Conservation (phyloP, 2,329 filamentous ascomycete genomes). For the Aspergillus luchuensis region DNA sequence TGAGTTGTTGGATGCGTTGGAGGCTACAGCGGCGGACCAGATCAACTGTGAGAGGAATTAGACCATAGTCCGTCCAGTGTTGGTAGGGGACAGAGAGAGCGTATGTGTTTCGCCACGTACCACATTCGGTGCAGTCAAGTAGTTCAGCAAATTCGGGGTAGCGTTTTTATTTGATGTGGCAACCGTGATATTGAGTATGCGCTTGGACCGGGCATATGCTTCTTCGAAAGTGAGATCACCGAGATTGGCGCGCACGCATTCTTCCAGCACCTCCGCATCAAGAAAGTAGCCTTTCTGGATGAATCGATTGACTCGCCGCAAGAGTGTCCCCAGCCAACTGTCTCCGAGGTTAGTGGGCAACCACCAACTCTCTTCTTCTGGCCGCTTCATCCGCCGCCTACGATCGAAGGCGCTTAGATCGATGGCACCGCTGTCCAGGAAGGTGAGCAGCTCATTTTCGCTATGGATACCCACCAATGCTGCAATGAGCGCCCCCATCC, state of each 20-base stretch:
- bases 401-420: conserved; percentile 76
- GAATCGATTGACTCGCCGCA: conserved; percentile 69
- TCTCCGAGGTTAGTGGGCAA: conserved; percentile 33
- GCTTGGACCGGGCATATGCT: conserved; percentile 80
- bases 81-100: neutral
- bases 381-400: conserved; percentile 30
- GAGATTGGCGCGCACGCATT: conserved; percentile 81
- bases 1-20: conserved; percentile 55
- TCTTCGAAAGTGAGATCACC: conserved; percentile 92
- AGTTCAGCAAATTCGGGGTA: conserved; percentile 83
- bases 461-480: conserved; percentile 85
- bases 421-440: conserved; percentile 77
- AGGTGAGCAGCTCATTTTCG: conserved; percentile 75
- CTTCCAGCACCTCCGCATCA: conserved; percentile 77
- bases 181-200: conserved; percentile 89
- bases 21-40: conserved; percentile 47
- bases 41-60: conserved; percentile 58
- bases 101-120: conserved; percentile 54
- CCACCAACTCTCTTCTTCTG: conserved; percentile 6
- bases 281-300: conserved; percentile 78
- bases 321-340: conserved; percentile 59
- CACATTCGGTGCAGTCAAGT: conserved; percentile 89
- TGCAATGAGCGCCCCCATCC: conserved; percentile 85
- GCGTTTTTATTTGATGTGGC: conserved; percentile 73
- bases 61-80: neutral